These are phyloP conservation scores for Sarcomyxa edulis DNA, from an alignment of 768 basidiomycete species.

Conservation along the genomic window DNA sequence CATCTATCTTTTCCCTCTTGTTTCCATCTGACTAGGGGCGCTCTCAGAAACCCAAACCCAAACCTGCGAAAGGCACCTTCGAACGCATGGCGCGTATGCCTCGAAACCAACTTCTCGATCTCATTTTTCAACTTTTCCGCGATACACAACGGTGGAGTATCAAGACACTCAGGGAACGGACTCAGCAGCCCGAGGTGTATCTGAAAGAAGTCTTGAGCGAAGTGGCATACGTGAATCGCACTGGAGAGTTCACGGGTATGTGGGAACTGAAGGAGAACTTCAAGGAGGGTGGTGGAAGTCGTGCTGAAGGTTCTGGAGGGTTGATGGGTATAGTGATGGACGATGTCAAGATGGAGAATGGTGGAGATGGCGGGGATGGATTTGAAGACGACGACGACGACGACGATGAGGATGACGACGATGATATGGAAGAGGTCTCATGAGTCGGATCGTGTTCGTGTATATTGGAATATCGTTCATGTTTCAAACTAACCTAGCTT, in stretches of 20 bases:
- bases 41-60: conserved; percentile 59
- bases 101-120: conserved; percentile 80
- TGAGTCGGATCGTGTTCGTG: conserved; percentile 22
- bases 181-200: conserved; percentile 83
- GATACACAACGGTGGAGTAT: conserved; percentile 81
- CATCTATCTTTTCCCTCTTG: conserved; percentile 5
- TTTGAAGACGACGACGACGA: conserved; percentile 48
- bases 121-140: conserved; percentile 73
- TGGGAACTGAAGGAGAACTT: conserved; percentile 78
- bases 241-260: conserved; percentile 74
- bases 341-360: conserved; percentile 41
- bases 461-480: too few species aligned
- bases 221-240: conserved; percentile 71
- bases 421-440: conserved; percentile 71
- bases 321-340: conserved; percentile 21
- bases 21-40: conserved; percentile 10
- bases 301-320: conserved; percentile 4
- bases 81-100: conserved; percentile 93
- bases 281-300: conserved; percentile 55
- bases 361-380: conserved; percentile 32
- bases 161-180: conserved; percentile 68
- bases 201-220: conserved; percentile 79
- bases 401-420: conserved; percentile 55
- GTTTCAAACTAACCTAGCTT: too few species aligned
- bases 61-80: conserved; percentile 63